Evolutionary conservation across 495 filamentous ascomycete species (phyloP).

Genomic region (Penicilliopsis zonata): DNA sequence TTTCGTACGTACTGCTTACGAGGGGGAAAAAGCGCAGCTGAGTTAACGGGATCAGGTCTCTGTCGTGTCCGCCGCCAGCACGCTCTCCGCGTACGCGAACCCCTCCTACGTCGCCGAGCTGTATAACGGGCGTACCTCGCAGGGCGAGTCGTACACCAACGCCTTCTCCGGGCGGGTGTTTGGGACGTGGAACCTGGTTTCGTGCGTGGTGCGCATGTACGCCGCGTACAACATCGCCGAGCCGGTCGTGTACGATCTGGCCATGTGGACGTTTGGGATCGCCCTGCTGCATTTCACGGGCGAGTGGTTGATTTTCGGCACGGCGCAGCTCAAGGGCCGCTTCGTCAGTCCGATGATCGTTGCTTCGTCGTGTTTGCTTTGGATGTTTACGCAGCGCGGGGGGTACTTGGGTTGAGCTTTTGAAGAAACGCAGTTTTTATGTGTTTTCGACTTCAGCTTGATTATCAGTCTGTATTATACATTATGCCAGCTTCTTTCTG

Average conservation of each 20-base stretch:
- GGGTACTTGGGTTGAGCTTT: slow-evolving; percentile 15
- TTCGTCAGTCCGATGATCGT: slow-evolving; percentile 64
- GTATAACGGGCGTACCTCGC: slow-evolving; percentile 45
- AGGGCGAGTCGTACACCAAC: slow-evolving; percentile 30
- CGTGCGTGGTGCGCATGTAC: slow-evolving; percentile 64
- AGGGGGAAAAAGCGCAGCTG: background rate
- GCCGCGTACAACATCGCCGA: slow-evolving; percentile 75
- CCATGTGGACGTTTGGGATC: slow-evolving; percentile 66
- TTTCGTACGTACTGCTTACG: slow-evolving; percentile 32
- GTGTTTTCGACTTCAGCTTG: background rate
- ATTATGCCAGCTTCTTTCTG: slow-evolving; percentile 52
- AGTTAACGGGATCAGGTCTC: slow-evolving; percentile 44
- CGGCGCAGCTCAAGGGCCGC: slow-evolving; percentile 52
- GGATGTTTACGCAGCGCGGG: slow-evolving; percentile 65
- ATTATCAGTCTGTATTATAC: slow-evolving; percentile 1
- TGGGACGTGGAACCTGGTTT: slow-evolving; percentile 81
- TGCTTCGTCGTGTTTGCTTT: slow-evolving; percentile 52
- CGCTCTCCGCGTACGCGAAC: slow-evolving; percentile 66
- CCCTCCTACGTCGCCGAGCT: slow-evolving; percentile 62
- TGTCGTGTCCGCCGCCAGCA: slow-evolving; percentile 66
- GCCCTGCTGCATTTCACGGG: slow-evolving; percentile 70
- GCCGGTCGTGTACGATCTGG: slow-evolving; percentile 61
- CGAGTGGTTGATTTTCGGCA: slow-evolving; percentile 69
- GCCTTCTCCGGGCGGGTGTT: slow-evolving; percentile 73
- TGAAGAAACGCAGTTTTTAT: slow-evolving; percentile 1